A percentile compares a stretch with the other conserved stretches of the same genome.
Evolutionary conservation across 2,329 filamentous ascomycete species (phyloP).

Genomic region (Madurella fahalii): DNA sequence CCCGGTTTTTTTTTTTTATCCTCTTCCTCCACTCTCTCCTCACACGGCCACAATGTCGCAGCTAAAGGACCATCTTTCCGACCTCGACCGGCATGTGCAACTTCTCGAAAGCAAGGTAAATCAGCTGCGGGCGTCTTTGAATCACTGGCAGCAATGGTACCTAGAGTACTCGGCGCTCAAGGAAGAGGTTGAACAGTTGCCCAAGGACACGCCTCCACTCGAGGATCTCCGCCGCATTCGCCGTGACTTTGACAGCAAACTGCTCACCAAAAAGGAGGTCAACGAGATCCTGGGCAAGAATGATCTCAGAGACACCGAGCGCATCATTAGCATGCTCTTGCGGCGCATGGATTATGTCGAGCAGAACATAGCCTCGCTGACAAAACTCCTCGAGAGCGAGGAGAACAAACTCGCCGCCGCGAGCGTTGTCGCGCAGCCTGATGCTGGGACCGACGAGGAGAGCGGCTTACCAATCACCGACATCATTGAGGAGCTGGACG

Average conservation of each 20-base stretch:
- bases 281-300: conserved; percentile 45
- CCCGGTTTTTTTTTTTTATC: neutral
- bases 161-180: conserved; percentile 86
- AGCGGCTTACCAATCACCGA: conserved; percentile 77
- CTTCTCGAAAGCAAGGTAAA: conserved; percentile 72
- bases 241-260: conserved; percentile 55
- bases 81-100: conserved; percentile 70
- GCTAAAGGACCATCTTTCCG: conserved; percentile 51
- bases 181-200: conserved; percentile 66
- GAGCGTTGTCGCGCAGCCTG: conserved; percentile 55
- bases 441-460: conserved; percentile 53
- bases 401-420: conserved; percentile 67
- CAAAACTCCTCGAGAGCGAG: conserved; percentile 65
- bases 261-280: conserved; percentile 58
- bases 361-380: conserved; percentile 70
- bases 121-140: conserved; percentile 70
- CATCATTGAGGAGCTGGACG: conserved; percentile 88
- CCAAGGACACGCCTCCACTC: conserved; percentile 40
- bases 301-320: conserved; percentile 49
- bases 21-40: neutral
- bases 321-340: conserved; percentile 64
- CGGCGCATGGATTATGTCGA: conserved; percentile 86
- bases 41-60: conserved; percentile 34
- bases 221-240: conserved; percentile 56
- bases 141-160: conserved; percentile 88